Conservation (phyloP, 148 eudicot genomes). For the Vaccinium corymbosum region DNA sequence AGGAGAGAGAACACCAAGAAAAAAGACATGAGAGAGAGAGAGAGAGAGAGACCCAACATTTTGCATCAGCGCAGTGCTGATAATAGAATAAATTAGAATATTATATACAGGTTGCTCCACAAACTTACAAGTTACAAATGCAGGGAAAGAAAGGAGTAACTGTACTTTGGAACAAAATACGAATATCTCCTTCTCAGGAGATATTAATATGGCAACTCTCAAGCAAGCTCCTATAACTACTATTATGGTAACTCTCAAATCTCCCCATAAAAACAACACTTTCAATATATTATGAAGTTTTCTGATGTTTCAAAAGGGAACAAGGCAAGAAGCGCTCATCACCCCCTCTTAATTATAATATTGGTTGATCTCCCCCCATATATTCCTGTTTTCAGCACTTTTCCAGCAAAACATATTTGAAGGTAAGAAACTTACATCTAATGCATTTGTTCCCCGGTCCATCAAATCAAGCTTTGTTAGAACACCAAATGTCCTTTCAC, state of each 20-base stretch:
- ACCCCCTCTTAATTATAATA: background rate
- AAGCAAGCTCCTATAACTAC: background rate
- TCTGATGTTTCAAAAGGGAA: background rate
- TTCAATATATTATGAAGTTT: background rate
- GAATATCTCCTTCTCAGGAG: background rate
- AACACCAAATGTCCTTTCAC: conserved; percentile 69
- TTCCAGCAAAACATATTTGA: background rate
- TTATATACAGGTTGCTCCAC: background rate
- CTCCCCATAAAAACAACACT: background rate
- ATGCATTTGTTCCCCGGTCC: conserved; percentile 73
- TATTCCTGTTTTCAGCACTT: background rate
- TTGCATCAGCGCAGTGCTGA: background rate
- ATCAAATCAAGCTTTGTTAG: conserved; percentile 69
- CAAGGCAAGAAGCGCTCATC: background rate
- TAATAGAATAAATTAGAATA: background rate
- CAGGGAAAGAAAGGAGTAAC: background rate
- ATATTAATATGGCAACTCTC: background rate
- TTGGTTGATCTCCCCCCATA: background rate
- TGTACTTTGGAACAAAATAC: background rate
- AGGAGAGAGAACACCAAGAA: background rate
- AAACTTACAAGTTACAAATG: background rate
- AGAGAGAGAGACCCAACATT: background rate
- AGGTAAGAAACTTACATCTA: conserved; percentile 34
- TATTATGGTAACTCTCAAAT: background rate
- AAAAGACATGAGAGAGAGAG: background rate